Evolutionary conservation across 371 early-diverging fungal genomes (phyloP).

Genomic region (Mucor saturninus): DNA sequence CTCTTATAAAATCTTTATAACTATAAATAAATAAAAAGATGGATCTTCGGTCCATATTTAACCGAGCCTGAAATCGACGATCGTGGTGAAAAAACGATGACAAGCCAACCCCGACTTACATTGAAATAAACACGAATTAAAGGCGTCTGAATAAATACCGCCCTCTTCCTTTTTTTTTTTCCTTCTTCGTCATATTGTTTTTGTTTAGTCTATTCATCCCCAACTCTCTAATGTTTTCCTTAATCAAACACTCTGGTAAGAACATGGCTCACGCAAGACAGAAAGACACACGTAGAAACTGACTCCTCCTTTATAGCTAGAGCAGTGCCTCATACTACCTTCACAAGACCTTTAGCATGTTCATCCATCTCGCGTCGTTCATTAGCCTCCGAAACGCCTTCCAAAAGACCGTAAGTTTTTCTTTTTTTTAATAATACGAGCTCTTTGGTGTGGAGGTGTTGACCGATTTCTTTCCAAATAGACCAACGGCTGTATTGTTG

Average conservation of each 20-base stretch:
- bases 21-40: too few species aligned
- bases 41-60: neutral
- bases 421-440: too few species aligned
- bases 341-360: conserved; percentile 4
- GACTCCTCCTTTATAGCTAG: neutral
- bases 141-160: too few species aligned
- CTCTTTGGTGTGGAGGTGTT: neutral
- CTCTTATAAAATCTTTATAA: too few species aligned
- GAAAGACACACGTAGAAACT: too few species aligned
- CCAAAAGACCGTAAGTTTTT: conserved; percentile 25
- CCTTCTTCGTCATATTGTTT: too few species aligned
- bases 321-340: neutral
- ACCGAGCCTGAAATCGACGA: conserved; percentile 2
- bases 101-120: conserved; percentile 5
- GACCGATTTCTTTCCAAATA: conserved; percentile 4
- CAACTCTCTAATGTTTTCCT: neutral
- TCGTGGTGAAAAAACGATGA: conserved; percentile 2
- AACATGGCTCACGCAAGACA: neutral
- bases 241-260: conserved; percentile 3
- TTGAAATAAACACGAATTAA: neutral
- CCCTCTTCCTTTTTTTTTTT: too few species aligned
- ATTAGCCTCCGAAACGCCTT: conserved; percentile 4
- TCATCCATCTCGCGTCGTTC: neutral
- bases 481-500: conserved; percentile 81
- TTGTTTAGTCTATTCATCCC: too few species aligned